These are phyloP conservation scores for Dalechampia spathulata DNA, from an alignment of 441 rosid genomes.

Conservation along the genomic window DNA sequence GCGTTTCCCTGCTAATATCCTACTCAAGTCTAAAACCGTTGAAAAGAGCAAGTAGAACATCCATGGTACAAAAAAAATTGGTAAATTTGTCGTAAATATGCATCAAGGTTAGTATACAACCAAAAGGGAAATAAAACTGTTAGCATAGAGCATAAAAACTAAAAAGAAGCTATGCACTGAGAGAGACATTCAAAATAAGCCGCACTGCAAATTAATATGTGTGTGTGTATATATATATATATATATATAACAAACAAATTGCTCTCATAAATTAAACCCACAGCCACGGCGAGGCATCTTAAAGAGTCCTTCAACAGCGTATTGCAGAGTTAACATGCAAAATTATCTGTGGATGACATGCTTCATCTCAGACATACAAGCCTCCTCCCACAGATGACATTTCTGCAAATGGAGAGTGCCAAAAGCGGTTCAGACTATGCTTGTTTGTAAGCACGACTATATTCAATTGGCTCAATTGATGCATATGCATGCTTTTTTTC, in stretches of 20 bases:
- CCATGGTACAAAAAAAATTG: no score
- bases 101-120: no score
- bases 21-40: no score
- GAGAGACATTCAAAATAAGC: neutral
- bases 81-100: no score
- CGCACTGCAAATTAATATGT: constrained; percentile 2
- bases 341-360: neutral
- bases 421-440: no score
- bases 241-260: constrained; percentile 1
- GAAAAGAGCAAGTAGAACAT: no score
- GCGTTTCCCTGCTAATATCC: no score
- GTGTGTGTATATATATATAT: no score
- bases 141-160: no score
- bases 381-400: constrained; percentile 69
- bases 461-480: neutral
- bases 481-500: neutral
- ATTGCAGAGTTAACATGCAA: neutral
- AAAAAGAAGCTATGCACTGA: no score
- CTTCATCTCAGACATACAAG: constrained; percentile 33
- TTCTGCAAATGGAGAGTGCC: constrained; percentile 35
- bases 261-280: constrained; percentile 7
- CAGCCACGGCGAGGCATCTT: constrained; percentile 6
- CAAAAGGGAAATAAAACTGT: no score
- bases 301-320: neutral
- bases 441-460: no score